Percentiles rank a stretch among this genome's conserved stretches.
Conservation (phyloP, 306 rosid genomes). For the Trifolium repens region DNA sequence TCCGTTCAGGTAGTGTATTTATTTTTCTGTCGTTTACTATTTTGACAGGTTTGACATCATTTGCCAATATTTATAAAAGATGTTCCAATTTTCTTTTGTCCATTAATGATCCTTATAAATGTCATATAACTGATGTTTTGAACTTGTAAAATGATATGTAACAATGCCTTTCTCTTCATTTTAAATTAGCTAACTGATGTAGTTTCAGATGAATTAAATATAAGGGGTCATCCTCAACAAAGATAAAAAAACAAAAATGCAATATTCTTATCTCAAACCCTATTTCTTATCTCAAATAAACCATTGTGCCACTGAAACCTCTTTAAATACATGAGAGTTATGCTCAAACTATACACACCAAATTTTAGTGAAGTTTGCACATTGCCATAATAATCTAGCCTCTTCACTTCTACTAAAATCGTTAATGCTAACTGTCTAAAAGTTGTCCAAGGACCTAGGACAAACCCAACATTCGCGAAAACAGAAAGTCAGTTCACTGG, state of each 20-base stretch:
- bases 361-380: slow-evolving; percentile 1
- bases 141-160: slow-evolving; percentile 12
- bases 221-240: neutral
- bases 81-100: slow-evolving; percentile 4
- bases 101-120: slow-evolving; percentile 8
- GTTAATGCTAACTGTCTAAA: neutral
- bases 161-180: slow-evolving; percentile 34
- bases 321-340: neutral
- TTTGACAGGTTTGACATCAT: slow-evolving; percentile 12
- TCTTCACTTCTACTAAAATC: neutral
- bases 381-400: slow-evolving; percentile 21
- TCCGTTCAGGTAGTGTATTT: slow-evolving; percentile 80
- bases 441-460: neutral
- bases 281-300: slow-evolving; percentile 22
- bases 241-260: neutral
- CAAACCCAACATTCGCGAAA: neutral
- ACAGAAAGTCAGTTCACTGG: neutral
- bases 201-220: neutral
- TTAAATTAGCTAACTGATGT: slow-evolving; percentile 3
- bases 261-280: too few relatives aligned
- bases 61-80: slow-evolving; percentile 14
- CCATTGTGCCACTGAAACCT: slow-evolving; percentile 1
- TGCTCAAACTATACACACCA: neutral
- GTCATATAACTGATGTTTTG: slow-evolving; percentile 17
- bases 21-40: slow-evolving; percentile 24